Conservation (phyloP, 2,329 filamentous ascomycete genomes). For the Trematosphaeria pertusa region DNA sequence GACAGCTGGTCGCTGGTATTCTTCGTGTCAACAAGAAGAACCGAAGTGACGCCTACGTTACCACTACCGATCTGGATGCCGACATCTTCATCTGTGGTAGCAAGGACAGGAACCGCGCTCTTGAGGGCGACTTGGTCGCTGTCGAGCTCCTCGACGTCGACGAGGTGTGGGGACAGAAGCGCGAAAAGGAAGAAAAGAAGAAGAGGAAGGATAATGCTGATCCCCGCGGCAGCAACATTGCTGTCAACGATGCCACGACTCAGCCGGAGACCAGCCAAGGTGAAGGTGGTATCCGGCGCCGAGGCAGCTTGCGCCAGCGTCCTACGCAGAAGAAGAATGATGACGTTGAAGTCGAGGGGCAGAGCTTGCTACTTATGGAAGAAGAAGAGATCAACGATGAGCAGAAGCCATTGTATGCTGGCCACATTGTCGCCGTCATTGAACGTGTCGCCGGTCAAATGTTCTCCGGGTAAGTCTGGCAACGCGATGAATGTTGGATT, state of each 20-base stretch:
- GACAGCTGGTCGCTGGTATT: conserved; percentile 93
- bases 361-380: conserved; percentile 94
- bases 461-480: conserved; percentile 73
- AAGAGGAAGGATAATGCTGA: conserved; percentile 99
- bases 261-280: conserved; percentile 66
- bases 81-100: conserved; percentile 99
- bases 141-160: conserved; percentile 97
- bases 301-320: conserved; percentile 93
- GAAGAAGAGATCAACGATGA: conserved; percentile 99
- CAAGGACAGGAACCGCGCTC: conserved; percentile 95
- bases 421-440: conserved; percentile 95
- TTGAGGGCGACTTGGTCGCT: conserved; percentile 95
- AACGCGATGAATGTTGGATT: neutral
- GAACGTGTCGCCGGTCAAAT: conserved; percentile 97
- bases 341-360: conserved; percentile 97
- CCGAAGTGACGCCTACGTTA: conserved; percentile 96
- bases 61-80: conserved; percentile 91
- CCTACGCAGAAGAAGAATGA: conserved; percentile 99
- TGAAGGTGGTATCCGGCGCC: conserved; percentile 87
- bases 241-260: conserved; percentile 67
- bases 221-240: conserved; percentile 75
- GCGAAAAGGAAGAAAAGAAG: conserved; percentile 99
- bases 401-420: conserved; percentile 95
- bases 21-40: conserved; percentile 99
- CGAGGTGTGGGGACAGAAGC: conserved; percentile 98